These are phyloP conservation scores for Fusarium avenaceum DNA, from an alignment of 2,329 filamentous ascomycete genomes.

Conservation along the genomic window DNA sequence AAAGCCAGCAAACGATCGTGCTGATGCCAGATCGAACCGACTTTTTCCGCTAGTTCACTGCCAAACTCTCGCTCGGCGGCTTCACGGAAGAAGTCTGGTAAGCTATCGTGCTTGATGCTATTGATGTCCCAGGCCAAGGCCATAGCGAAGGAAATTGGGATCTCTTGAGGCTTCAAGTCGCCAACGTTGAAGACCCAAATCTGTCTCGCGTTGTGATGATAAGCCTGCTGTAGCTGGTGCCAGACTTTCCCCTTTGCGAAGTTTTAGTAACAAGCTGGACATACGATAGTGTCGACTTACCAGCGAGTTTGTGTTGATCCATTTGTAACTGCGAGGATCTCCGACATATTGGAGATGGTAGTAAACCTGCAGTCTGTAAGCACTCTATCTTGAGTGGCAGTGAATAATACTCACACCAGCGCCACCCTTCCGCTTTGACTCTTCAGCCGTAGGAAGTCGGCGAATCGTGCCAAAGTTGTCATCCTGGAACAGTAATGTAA, in stretches of 20 bases:
- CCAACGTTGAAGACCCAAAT: slow-evolving; percentile 76
- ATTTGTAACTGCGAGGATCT: slow-evolving; percentile 70
- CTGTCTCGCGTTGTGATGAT: slow-evolving; percentile 61
- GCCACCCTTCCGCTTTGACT: slow-evolving; percentile 66
- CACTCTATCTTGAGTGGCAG: too few relatives aligned
- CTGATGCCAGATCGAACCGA: slow-evolving; percentile 62
- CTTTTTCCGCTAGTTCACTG: slow-evolving; percentile 56
- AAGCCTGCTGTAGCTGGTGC: slow-evolving; percentile 70
- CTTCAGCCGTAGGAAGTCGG: slow-evolving; percentile 66
- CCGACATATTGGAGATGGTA: slow-evolving; percentile 75
- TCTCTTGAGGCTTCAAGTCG: slow-evolving; percentile 70
- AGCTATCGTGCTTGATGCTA: slow-evolving; percentile 54
- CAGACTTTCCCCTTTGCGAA: slow-evolving; percentile 49
- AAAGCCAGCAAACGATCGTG: slow-evolving; percentile 62
- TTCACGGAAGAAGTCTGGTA: slow-evolving; percentile 60
- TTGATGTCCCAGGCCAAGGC: slow-evolving; percentile 69
- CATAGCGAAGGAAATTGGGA: slow-evolving; percentile 68
- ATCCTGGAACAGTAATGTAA: slow-evolving; percentile 73
- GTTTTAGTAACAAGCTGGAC: not conserved
- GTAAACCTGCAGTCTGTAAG: slow-evolving; percentile 53
- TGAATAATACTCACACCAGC: slow-evolving; percentile 61
- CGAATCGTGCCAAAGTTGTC: slow-evolving; percentile 74
- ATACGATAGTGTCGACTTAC: slow-evolving; percentile 45
- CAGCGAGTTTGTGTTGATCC: slow-evolving; percentile 73
- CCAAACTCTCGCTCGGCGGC: slow-evolving; percentile 66